Base-by-base conservation (phyloP, 2,329 filamentous ascomycete species). In the Raffaelea arxii region DNA sequence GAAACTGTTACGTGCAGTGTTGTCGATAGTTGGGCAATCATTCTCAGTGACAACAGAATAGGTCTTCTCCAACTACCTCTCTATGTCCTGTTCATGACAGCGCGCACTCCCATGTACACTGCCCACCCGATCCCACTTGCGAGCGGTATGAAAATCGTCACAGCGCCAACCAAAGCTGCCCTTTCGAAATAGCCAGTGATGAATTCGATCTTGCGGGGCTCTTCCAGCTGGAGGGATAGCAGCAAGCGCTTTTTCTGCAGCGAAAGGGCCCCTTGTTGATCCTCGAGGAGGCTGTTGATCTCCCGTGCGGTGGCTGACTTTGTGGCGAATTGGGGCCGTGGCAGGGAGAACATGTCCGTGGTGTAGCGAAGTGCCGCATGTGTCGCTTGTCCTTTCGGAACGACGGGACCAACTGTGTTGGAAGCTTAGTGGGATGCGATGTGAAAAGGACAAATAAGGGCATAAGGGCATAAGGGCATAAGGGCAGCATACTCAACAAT, bases 401-500 rank as follows among this genome's bases (percentile, higher is more conserved):
- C 59, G 23, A 63, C 62, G 4, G 62, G 66, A 2, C 63, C 66
- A 37, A 67, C 62, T 43, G n/a, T n/a, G n/a, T n/a, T n/a, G n/a
- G n/a, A n/a, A n/a, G n/a, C n/a, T n/a, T n/a, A n/a, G n/a, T n/a
- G n/a, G n/a, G n/a, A n/a, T n/a, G n/a, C n/a, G n/a, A n/a, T n/a
- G n/a, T n/a, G n/a, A n/a, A n/a, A n/a, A n/a, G n/a, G n/a, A n/a
- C n/a, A n/a, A n/a, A n/a, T n/a, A n/a, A n/a, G n/a, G n/a, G n/a
- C n/a, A n/a, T n/a, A n/a, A n/a, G n/a, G n/a, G n/a, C n/a, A n/a
- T n/a, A n/a, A n/a, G n/a, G n/a, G n/a, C n/a, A 18, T 21, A 1
- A 16, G 24, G 11, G n/a, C 23, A 4, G 23, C 38, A n/a, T n/a
- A 47, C 45, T 21, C 4, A 82, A 67, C 2, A 82, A 61, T 27